Evolutionary conservation across 805 yeast species (phyloP), one percentile per base, ranked within the genome.

Genomic region (Yamadazyma sp.): DNA sequence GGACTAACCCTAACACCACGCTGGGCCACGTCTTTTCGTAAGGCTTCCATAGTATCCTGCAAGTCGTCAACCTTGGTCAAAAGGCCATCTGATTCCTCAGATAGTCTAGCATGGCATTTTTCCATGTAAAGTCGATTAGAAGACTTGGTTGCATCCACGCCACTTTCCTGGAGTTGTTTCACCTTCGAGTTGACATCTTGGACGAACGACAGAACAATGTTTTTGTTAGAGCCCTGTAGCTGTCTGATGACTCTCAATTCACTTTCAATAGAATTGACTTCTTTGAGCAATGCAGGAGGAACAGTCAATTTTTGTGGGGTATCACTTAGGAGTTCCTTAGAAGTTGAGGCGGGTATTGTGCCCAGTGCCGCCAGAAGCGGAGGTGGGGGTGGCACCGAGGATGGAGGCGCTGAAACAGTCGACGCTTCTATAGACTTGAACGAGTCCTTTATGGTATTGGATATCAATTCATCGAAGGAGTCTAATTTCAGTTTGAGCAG

Each of bases 1-100:
- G 73, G 78, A 0, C 88, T 65, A 11, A 95, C 89, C 24, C 88
- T 75, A 0, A 89, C 89, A 14, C 96, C 95, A 45, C 97, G 75
- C 43, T 81, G 83, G 0, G 96, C 95, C 10, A 93, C 96, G 61
- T 90, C 98, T 49, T 87, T 81, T 38, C 96, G 71, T 38, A 91
- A 65, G 0, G 86, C 86, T 54, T 93, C 99, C 56, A 93, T 85
- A 7, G 85, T 61, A 60, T 93, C 99, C 54, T 90, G 96, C 13
- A 93, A 65, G 48, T 88, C 96, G 57, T 93, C 99, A 4, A 91
- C 91, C 45, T 73, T 77, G 0, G 91, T 80, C 22, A 93, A 70
- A 7, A 93, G 61, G 0, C 56, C 52, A 55, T 88, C 96, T 6
- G 95, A 82, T 11, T 85, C 90, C 30, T 75, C 78, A 6, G 95